Conservation (phyloP, 768 basidiomycete genomes). For the Boletellus ananiceps region DNA sequence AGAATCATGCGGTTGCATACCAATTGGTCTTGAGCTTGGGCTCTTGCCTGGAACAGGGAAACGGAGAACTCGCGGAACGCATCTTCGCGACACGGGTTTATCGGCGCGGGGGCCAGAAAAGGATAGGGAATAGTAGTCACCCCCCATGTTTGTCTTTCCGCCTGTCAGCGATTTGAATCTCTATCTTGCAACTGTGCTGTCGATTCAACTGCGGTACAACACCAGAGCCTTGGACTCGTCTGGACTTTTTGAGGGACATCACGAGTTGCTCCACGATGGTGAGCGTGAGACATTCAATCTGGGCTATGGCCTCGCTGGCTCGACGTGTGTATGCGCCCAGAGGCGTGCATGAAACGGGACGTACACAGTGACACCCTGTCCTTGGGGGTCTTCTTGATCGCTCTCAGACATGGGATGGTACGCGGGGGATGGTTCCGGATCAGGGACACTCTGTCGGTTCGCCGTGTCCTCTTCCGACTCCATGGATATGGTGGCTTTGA, state of each 20-base stretch:
- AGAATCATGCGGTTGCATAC: constrained; percentile 22
- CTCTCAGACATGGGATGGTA: constrained; percentile 1
- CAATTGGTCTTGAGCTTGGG: constrained; percentile 39
- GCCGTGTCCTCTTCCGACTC: background rate
- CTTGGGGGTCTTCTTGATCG: constrained; percentile 13
- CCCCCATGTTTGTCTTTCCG: constrained; percentile 28
- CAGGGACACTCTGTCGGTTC: background rate
- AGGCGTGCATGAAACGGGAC: background rate
- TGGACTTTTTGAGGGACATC: constrained; percentile 8
- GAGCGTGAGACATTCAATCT: constrained; percentile 29
- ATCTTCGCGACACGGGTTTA: constrained; percentile 7
- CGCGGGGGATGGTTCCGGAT: background rate
- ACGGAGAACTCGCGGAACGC: constrained; percentile 22
- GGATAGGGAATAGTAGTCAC: constrained; percentile 18
- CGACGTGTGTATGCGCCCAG: constrained; percentile 2
- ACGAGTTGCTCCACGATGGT: constrained; percentile 32
- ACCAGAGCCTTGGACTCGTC: background rate
- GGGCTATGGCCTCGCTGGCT: constrained; percentile 22
- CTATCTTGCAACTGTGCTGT: constrained; percentile 21
- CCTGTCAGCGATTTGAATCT: constrained; percentile 35
- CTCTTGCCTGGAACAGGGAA: constrained; percentile 36
- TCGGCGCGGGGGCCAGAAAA: background rate
- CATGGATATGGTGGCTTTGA: too few species aligned
- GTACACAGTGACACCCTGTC: constrained; percentile 3
- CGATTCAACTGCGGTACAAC: constrained; percentile 3